phyloP scores from a whole-genome alignment of 768 basidiomycete species.

The Pisolithus sp. region DNA sequence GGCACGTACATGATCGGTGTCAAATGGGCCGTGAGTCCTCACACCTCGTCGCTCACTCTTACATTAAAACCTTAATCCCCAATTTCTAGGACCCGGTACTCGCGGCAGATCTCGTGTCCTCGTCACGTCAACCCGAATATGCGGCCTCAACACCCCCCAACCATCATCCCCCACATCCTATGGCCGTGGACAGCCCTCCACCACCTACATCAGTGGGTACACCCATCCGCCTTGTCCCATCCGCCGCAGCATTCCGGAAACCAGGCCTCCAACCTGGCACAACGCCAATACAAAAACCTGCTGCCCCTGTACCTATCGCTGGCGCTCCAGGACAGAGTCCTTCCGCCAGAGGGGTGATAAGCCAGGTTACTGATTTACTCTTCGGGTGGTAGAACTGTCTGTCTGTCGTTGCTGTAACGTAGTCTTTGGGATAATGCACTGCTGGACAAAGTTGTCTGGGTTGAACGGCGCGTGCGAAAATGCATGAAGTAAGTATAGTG shows the following conservation, averaged over 20 bases:
- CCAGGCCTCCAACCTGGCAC: conserved; percentile 23
- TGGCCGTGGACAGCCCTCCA: conserved; percentile 42
- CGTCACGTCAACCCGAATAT: conserved; percentile 19
- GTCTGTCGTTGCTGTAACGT: background rate
- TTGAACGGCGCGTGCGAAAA: background rate
- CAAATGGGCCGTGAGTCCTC: conserved; percentile 70
- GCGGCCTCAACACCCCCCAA: conserved; percentile 2
- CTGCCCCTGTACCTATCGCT: conserved; percentile 5
- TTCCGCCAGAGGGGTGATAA: conserved; percentile 51
- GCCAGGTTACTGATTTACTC: conserved; percentile 73
- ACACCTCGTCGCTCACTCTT: background rate
- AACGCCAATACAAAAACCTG: conserved; percentile 19
- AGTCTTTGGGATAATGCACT: background rate
- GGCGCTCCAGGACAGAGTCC: conserved; percentile 27
- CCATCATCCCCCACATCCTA: conserved; percentile 31
- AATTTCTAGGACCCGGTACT: conserved; percentile 55
- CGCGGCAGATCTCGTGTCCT: conserved; percentile 46
- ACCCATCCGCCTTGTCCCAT: conserved; percentile 66
- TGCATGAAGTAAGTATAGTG: background rate
- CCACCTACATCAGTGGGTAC: conserved; percentile 51
- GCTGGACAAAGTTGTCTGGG: background rate
- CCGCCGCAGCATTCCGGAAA: conserved; percentile 65
- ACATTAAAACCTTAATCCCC: conserved; percentile 1
- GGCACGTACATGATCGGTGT: conserved; percentile 81
- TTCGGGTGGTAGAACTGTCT: conserved; percentile 62